These are phyloP conservation scores for Fusarium sp. DNA, from an alignment of 2,329 filamentous ascomycete species.

Conservation along the genomic window DNA sequence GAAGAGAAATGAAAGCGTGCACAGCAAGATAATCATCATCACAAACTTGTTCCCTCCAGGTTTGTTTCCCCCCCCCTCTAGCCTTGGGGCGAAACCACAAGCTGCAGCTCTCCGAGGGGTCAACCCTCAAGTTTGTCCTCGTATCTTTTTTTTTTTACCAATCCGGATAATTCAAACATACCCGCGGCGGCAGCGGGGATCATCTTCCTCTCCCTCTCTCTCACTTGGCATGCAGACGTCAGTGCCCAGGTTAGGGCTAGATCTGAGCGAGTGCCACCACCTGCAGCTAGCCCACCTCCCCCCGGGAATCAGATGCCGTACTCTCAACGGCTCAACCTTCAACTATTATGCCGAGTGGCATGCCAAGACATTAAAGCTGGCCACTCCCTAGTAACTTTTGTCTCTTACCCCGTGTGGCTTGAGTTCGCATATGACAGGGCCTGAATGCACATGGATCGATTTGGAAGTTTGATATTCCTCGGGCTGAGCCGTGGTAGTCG, in stretches of 20 bases:
- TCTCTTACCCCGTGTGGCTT: slow-evolving; percentile 10
- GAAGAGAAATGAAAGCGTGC: not conserved
- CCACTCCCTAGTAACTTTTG: not conserved
- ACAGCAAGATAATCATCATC: not conserved
- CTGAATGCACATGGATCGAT: not conserved
- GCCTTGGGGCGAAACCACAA: not conserved
- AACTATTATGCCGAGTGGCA: not conserved
- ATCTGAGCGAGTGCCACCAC: slow-evolving; percentile 8
- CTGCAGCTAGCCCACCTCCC: not conserved
- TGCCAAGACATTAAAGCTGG: not conserved
- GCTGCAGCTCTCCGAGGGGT: slow-evolving; percentile 13
- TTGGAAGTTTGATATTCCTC: slow-evolving; percentile 20
- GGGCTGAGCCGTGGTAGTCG: not conserved
- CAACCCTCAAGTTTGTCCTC: not conserved
- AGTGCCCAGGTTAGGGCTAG: not conserved
- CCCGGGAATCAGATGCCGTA: not conserved
- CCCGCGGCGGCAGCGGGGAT: not conserved
- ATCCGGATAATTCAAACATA: not conserved
- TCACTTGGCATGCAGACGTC: slow-evolving; percentile 16
- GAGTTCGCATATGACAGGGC: slow-evolving; percentile 15
- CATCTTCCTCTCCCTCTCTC: not conserved
- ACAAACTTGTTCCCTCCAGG: not conserved
- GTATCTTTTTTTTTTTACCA: not conserved
- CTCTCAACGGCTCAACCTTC: not conserved
- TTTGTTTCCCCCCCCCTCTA: not conserved